Evolutionary conservation across 1,284 basidiomycete genomes (phyloP).

Genomic region (Cutaneotrichosporon sp.): DNA sequence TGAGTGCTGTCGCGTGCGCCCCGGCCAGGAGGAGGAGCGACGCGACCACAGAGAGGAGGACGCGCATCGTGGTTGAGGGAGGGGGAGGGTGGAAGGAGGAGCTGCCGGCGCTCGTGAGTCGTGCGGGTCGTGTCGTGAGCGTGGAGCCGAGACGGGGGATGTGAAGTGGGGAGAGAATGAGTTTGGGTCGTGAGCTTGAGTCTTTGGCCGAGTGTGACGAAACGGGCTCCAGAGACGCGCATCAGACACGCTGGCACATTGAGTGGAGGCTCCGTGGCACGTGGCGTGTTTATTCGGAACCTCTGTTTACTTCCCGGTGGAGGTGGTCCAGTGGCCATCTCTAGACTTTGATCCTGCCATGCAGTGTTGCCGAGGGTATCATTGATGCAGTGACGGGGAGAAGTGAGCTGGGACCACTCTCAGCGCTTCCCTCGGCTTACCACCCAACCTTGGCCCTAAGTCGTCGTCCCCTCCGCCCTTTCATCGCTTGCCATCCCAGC

Average conservation of each 20-base stretch:
- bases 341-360: too few relatives aligned
- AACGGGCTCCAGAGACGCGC: neutral
- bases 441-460: too few relatives aligned
- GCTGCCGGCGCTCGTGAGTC: neutral
- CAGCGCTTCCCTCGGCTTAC: too few relatives aligned
- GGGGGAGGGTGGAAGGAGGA: neutral
- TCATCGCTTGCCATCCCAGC: too few relatives aligned
- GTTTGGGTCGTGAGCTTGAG: neutral
- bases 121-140: neutral
- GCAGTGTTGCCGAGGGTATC: too few relatives aligned
- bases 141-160: neutral
- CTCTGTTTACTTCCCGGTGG: too few relatives aligned
- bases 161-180: too few relatives aligned
- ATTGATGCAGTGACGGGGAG: too few relatives aligned
- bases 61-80: slow-evolving; percentile 12
- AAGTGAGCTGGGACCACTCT: too few relatives aligned
- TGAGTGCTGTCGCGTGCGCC: slow-evolving; percentile 67
- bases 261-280: neutral
- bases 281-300: neutral
- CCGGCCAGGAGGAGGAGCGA: slow-evolving; percentile 23
- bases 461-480: too few relatives aligned
- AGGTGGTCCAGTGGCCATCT: too few relatives aligned
- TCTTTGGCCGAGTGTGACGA: too few relatives aligned
- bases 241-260: neutral
- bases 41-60: slow-evolving; percentile 12